phyloP scores from a whole-genome alignment of 2,329 filamentous ascomycete species.

The Hymenoscyphus linearis region DNA sequence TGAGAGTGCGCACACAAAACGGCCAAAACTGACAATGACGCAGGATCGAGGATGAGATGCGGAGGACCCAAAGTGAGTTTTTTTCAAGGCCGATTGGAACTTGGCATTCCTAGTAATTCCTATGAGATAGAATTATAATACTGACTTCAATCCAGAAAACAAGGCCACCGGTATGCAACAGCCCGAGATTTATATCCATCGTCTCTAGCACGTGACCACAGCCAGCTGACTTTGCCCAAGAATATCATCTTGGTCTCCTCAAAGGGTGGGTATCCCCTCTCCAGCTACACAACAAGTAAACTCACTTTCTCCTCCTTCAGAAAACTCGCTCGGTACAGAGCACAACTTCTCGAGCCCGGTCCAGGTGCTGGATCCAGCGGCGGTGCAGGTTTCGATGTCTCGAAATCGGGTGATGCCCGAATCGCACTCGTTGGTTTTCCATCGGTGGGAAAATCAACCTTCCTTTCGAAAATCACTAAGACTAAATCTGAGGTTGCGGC shows the following conservation, averaged over 20 bases:
- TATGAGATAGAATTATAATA: not conserved
- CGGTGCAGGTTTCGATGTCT: conserved; percentile 86
- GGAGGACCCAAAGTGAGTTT: conserved; percentile 86
- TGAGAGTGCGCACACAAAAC: conserved; percentile 11
- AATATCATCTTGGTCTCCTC: conserved; percentile 95
- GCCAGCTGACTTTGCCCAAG: conserved; percentile 45
- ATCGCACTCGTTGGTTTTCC: conserved; percentile 98
- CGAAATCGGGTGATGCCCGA: conserved; percentile 91
- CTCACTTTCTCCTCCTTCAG: conserved; percentile 40
- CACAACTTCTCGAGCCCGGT: conserved; percentile 86
- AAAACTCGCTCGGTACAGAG: conserved; percentile 91
- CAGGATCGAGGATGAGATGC: conserved; percentile 99
- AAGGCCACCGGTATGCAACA: conserved; percentile 84
- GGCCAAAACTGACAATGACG: conserved; percentile 1
- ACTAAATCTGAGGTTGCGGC: conserved; percentile 94
- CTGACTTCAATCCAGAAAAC: conserved; percentile 62
- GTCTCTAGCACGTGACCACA: conserved; percentile 25
- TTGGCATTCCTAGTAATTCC: too few relatives aligned
- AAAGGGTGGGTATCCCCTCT: conserved; percentile 72
- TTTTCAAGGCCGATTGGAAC: too few relatives aligned
- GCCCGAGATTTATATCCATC: conserved; percentile 4
- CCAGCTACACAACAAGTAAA: not conserved
- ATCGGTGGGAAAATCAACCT: conserved; percentile 97
- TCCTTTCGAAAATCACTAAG: conserved; percentile 98
- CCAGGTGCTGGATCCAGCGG: conserved; percentile 72